Base-by-base conservation (phyloP, 1,139 yeast genomes). In the Debaryomyces singareniensis region DNA sequence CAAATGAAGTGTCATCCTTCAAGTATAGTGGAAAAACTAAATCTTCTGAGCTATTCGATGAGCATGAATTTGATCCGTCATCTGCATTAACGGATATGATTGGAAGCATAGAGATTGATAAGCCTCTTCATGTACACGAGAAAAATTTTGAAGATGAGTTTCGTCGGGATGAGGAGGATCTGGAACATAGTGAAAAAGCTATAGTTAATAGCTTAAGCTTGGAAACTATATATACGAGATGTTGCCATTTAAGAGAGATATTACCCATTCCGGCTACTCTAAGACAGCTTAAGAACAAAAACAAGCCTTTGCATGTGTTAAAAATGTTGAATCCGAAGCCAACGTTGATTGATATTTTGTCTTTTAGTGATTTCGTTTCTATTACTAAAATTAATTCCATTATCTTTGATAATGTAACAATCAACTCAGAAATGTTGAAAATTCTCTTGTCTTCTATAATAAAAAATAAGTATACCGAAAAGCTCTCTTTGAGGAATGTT, bases 211-310 rank as follows among this genome's bases (percentile, higher is more conserved):
- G 32, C 4, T 41, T 77, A 10, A 65, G 84, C 1, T 58, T 85
- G 34, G 94, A 84, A 44, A 73, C 78, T 25, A 63, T 89, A 11
- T 89, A 89, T 53, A 85, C 96, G 0, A 64, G 96, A 40, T 87
- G 96, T 51, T 89, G 96, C 48, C 97, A 89, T 55, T 63, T 89
- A 37, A 68, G 97, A 32, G 97, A 89, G 47, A 89, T 89, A 32
- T 58, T 89, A 40, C 97, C 97, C 1, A 87, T 89, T 36, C 94
- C 95, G 1, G 95, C 95, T 0, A 86, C 94, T 1, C 53, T 86
- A 44, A 82, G 80, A 45, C 97, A 89, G 51, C 68, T 89, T 35
- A 83, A 81, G 47, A 78, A 78, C 37, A 84, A 84, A 45, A 55
- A 77, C 1, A 71, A 78, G 26, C 95, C 96, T 2, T 59, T 89